These are phyloP conservation scores for Podospora pseudoanserina DNA, from an alignment of 495 filamentous ascomycete species.

Conservation along the genomic window DNA sequence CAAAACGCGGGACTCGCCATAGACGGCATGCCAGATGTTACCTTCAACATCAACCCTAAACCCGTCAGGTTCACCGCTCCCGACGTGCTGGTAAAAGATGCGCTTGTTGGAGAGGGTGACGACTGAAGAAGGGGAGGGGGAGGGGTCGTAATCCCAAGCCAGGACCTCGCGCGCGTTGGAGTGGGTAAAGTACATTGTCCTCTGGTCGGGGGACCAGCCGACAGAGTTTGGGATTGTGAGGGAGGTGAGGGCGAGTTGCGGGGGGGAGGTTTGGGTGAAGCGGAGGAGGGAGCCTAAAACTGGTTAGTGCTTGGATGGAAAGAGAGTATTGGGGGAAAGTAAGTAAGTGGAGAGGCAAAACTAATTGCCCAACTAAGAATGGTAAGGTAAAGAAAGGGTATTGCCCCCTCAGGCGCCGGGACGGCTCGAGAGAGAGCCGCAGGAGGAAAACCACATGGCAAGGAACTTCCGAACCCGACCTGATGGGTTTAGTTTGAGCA, in stretches of 20 bases:
- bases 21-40: conserved; percentile 74
- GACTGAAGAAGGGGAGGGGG: conserved; percentile 58
- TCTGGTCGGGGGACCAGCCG: conserved; percentile 65
- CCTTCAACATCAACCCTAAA: conserved; percentile 70
- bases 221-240: conserved; percentile 86
- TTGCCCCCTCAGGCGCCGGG: not conserved
- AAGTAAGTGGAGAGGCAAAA: not conserved
- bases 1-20: conserved; percentile 64
- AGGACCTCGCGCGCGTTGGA: conserved; percentile 67
- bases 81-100: conserved; percentile 61
- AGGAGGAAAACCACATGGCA: not conserved
- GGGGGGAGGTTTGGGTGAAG: conserved; percentile 29
- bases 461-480: not conserved
- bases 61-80: conserved; percentile 65
- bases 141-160: conserved; percentile 68
- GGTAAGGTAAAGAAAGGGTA: not conserved
- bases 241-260: conserved; percentile 12
- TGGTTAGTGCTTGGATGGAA: no score
- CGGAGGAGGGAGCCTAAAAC: conserved; percentile 39
- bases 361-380: not conserved
- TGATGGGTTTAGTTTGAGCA: not conserved
- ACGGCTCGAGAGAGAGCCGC: not conserved
- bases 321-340: no score
- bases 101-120: conserved; percentile 58
- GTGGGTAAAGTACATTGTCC: conserved; percentile 81